A percentile compares a stretch with the other conserved stretches of the same genome.
Evolutionary conservation across 306 rosid genomes (phyloP).

Genomic region (Cucurbita ficifolia): DNA sequence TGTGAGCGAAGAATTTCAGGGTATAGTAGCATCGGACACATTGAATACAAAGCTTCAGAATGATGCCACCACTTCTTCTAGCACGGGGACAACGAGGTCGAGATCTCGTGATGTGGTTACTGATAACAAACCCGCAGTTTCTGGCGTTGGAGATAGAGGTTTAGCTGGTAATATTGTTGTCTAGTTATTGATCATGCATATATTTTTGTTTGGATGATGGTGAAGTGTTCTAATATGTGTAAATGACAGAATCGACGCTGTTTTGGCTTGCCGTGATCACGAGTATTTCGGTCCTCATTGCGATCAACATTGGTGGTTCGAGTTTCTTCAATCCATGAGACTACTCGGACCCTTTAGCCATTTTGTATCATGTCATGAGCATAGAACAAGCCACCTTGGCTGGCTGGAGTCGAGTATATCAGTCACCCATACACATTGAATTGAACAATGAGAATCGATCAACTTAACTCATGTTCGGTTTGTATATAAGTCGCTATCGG

Average conservation of each 20-base stretch:
- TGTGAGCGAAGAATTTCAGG: slow-evolving; percentile 93
- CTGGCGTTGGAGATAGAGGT: slow-evolving; percentile 23
- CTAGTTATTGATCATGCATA: background rate
- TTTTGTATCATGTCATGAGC: background rate
- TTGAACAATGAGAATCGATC: background rate
- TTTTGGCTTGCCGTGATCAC: slow-evolving; percentile 83
- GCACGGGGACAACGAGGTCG: slow-evolving; percentile 20
- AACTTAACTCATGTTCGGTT: background rate
- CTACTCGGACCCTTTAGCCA: background rate
- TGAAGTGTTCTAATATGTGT: background rate
- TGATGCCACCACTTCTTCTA: slow-evolving; percentile 21
- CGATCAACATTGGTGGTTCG: slow-evolving; percentile 66
- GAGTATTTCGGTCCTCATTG: slow-evolving; percentile 48
- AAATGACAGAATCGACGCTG: slow-evolving; percentile 41
- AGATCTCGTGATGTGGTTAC: slow-evolving; percentile 21
- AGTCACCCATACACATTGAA: background rate
- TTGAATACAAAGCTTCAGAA: slow-evolving; percentile 35
- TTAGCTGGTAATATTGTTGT: slow-evolving; percentile 33
- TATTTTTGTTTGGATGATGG: background rate
- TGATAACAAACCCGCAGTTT: slow-evolving; percentile 27
- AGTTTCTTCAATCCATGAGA: slow-evolving; percentile 72
- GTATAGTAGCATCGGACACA: slow-evolving; percentile 81
- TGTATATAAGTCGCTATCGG: background rate
- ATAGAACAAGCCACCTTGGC: background rate
- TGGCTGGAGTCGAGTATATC: background rate